phyloP scores from a whole-genome alignment of 805 yeast species.

The Metschnikowia vanudenii region DNA sequence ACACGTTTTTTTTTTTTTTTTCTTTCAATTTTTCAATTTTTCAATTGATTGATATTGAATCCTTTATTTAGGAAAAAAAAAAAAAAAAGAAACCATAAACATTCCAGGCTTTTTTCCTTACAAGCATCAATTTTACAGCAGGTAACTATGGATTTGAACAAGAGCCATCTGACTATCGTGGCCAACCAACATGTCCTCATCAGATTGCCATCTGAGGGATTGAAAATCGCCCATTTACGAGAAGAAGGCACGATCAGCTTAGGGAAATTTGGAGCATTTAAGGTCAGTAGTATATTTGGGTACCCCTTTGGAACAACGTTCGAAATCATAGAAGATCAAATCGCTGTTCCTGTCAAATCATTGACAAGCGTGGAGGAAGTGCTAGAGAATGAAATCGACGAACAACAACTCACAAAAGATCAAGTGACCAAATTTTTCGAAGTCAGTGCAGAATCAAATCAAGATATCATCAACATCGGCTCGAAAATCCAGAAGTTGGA shows the following conservation, averaged over 20 bases:
- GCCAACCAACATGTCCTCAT: conserved; percentile 59
- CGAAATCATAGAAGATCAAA: conserved; percentile 64
- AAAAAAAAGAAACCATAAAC: too few species aligned
- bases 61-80: too few species aligned
- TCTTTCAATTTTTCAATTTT: too few species aligned
- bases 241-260: conserved; percentile 61
- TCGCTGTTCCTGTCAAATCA: conserved; percentile 49
- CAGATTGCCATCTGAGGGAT: conserved; percentile 77
- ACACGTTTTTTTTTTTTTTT: too few species aligned
- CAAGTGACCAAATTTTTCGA: conserved; percentile 37
- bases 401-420: conserved; percentile 40
- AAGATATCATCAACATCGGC: conserved; percentile 66
- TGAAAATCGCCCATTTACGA: conserved; percentile 67
- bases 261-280: conserved; percentile 91
- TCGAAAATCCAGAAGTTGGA: conserved; percentile 69
- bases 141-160: conserved; percentile 6
- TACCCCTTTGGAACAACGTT: conserved; percentile 85
- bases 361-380: conserved; percentile 23
- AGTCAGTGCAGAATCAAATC: conserved; percentile 58
- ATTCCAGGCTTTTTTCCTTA: too few species aligned
- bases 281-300: conserved; percentile 72
- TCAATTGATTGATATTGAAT: too few species aligned
- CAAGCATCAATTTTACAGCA: not conserved
- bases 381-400: conserved; percentile 25
- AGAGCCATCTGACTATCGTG: conserved; percentile 34